Base-by-base conservation (phyloP, 2,329 filamentous ascomycete species). In the Colletotrichum sp. region DNA sequence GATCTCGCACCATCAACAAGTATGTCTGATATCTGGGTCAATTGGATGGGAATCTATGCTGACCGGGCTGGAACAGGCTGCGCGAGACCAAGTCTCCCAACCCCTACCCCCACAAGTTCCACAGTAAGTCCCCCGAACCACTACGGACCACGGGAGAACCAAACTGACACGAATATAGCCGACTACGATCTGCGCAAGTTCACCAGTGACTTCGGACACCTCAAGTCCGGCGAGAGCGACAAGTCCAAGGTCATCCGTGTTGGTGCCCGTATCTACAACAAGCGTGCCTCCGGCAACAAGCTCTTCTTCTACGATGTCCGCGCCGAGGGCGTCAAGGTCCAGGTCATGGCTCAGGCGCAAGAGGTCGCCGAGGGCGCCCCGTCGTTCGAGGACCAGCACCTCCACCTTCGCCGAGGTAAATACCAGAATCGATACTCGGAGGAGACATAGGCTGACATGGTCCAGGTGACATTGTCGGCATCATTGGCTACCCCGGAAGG, bases 311-410 rank as follows among this genome's bases (percentile, higher is more conserved):
- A 98, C 88, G 96, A 98, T 85, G 90, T 96, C 82, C 92, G 93
- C 80, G 86, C 84, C 74, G 86, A 90, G 81, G 90, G 90, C 65
- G 86, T 89, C 79, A 94, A 95, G 85, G 89, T 98, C 63, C 98
- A 99, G 88, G 92, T 99, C 78, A 95, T 99, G 90, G 98, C 95
- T 84, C 96, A 98, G 86, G 91, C 94, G 62, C 93, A 98, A 82
- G 92, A 98, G 81, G 91, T 93, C 73, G 91, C 90, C 73, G 92
- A 93, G 79, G 91, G 91, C 65, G 90, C 91, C 24, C 84, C 88
- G 28, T 85, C 93, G 9, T 99, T 99, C 81, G 94, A 95, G 80
- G 92, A 95, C 76, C 96, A 99, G 87, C 97, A 99, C 83, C 93
- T 98, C 81, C 90, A 95, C 84, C 91, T 99, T 76, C 93, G 96